phyloP scores from a whole-genome alignment of 1,139 yeast genomes.

The Saccharomyces pastorianus region DNA sequence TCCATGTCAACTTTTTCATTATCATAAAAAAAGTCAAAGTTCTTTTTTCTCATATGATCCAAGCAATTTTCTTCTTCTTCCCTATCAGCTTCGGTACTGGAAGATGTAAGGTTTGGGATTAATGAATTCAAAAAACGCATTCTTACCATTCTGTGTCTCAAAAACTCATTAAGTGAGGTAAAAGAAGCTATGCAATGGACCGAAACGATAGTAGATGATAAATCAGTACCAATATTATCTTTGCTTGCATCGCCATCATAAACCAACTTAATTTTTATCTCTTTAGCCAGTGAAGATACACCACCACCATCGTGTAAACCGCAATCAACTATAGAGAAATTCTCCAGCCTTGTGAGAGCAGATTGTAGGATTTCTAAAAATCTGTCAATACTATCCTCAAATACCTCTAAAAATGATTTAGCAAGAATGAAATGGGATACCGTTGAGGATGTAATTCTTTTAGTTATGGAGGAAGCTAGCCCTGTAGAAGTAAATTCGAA shows the following conservation, averaged over 20 bases:
- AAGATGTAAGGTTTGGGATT: constrained; percentile 13
- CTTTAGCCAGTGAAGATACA: constrained; percentile 64
- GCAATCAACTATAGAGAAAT: constrained; percentile 61
- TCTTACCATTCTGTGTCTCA: constrained; percentile 36
- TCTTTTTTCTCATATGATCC: constrained; percentile 31
- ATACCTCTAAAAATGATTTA: constrained; percentile 40
- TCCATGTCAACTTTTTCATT: constrained; percentile 58
- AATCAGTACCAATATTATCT: constrained; percentile 31
- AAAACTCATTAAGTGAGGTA: constrained; percentile 58
- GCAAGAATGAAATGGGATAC: constrained; percentile 9
- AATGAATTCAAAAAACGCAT: constrained; percentile 20
- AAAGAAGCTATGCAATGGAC: constrained; percentile 91
- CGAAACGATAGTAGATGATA: constrained; percentile 46
- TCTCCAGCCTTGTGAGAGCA: constrained; percentile 64
- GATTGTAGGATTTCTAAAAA: constrained; percentile 60
- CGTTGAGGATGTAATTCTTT: constrained; percentile 31
- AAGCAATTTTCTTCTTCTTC: constrained; percentile 1
- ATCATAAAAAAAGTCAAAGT: constrained; percentile 54
- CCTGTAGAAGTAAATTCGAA: constrained; percentile 73
- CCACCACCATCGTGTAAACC: constrained; percentile 35
- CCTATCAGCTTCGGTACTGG: not conserved
- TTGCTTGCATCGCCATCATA: constrained; percentile 29
- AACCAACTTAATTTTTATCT: constrained; percentile 50
- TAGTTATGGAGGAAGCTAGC: constrained; percentile 42
- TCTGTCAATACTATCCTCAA: constrained; percentile 36